phyloP scores from a whole-genome alignment of 768 basidiomycete genomes.

The Pholiota conissans region DNA sequence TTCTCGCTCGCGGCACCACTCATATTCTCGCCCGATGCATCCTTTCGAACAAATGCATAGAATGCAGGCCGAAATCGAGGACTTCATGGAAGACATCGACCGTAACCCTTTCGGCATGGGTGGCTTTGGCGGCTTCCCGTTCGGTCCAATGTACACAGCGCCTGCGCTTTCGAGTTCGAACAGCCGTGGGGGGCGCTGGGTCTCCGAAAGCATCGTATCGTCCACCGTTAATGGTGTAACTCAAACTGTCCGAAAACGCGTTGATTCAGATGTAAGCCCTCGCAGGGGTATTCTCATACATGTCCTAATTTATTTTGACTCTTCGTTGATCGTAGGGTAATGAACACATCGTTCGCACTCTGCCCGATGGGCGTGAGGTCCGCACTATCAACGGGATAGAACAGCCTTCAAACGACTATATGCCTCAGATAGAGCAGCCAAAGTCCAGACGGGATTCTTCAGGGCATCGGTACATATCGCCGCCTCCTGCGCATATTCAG shows the following conservation, averaged over 20 bases:
- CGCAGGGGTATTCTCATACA: background rate
- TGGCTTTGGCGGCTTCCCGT: constrained; percentile 6
- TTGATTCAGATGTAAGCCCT: constrained; percentile 58
- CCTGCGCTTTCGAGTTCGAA: constrained; percentile 28
- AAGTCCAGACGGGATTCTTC: constrained; percentile 17
- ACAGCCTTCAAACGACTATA: constrained; percentile 34
- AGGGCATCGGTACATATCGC: constrained; percentile 16
- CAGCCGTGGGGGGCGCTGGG: constrained; percentile 36
- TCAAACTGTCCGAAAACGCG: constrained; percentile 52
- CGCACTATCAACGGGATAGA: constrained; percentile 70
- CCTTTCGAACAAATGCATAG: constrained; percentile 35
- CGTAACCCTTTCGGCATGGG: constrained; percentile 29
- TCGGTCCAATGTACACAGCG: constrained; percentile 14
- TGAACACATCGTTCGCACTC: constrained; percentile 66
- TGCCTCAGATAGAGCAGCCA: constrained; percentile 19
- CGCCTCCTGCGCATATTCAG: constrained; percentile 14
- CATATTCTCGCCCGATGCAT: constrained; percentile 24
- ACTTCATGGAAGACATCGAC: constrained; percentile 32
- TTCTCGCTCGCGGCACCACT: constrained; percentile 27
- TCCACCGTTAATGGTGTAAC: constrained; percentile 69
- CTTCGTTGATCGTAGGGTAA: constrained; percentile 54
- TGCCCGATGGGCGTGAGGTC: constrained; percentile 65
- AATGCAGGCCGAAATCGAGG: constrained; percentile 31
- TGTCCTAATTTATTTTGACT: constrained; percentile 4
- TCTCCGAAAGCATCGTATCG: constrained; percentile 56